Evolutionary conservation across 352 stramenopile species (phyloP).

Genomic region (Phytopythium sindhum): DNA sequence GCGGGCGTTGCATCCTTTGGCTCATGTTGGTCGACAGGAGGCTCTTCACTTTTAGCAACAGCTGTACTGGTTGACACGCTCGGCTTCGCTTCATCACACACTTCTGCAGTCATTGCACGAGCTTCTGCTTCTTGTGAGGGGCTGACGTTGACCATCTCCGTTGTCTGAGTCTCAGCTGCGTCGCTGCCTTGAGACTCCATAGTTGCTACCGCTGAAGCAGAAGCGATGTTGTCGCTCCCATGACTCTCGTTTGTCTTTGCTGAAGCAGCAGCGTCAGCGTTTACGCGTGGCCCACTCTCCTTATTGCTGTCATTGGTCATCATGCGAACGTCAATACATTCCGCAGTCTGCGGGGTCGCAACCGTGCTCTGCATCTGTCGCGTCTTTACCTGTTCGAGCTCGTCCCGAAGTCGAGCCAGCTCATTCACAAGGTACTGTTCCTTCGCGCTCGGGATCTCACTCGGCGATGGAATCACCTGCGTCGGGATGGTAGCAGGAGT

Average conservation of each 20-base stretch:
- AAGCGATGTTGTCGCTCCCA: not conserved
- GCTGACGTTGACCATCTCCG: not conserved
- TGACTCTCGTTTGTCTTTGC: not conserved
- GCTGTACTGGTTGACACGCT: not conserved
- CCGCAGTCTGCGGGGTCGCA: not conserved
- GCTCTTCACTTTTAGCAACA: not conserved
- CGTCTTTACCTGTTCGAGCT: conserved; percentile 20
- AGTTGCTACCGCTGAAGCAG: not conserved
- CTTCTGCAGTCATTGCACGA: not conserved
- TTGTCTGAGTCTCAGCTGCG: not conserved
- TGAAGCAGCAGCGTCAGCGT: not conserved
- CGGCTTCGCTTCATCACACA: not conserved
- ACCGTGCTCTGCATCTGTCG: not conserved
- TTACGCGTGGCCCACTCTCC: not conserved
- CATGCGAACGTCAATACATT: conserved; percentile 4
- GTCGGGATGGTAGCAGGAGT: no score
- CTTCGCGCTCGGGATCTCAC: conserved; percentile 10
- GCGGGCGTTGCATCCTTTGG: not conserved
- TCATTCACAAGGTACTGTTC: conserved; percentile 31
- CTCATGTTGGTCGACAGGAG: not conserved
- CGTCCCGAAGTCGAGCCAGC: conserved; percentile 25
- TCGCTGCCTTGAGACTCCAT: not conserved
- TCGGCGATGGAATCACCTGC: not conserved
- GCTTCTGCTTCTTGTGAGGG: not conserved
- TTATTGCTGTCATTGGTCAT: not conserved